These are phyloP conservation scores for Fusarium scirpi DNA, from an alignment of 2,329 filamentous ascomycete species.

Conservation along the genomic window DNA sequence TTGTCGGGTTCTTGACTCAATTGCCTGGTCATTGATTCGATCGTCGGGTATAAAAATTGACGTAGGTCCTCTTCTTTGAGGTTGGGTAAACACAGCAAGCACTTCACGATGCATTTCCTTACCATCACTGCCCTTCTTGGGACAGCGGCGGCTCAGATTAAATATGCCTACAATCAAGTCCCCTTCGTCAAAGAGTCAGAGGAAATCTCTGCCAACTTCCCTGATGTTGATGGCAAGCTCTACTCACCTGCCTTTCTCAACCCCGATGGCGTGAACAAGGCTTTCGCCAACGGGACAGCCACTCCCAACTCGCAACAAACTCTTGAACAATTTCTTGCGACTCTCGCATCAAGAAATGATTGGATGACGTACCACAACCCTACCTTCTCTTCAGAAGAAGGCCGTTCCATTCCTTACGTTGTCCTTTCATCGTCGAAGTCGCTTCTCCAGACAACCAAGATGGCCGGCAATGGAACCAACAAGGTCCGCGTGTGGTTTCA, in stretches of 20 bases:
- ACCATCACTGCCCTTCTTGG: neutral
- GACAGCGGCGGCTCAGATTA: neutral
- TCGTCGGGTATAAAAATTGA: neutral
- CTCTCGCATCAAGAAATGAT: slow-evolving; percentile 10
- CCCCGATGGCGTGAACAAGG: neutral
- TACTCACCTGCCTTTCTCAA: slow-evolving; percentile 32
- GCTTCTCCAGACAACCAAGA: neutral
- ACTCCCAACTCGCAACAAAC: slow-evolving; percentile 17
- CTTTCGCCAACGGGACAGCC: slow-evolving; percentile 28
- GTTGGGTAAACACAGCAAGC: too few relatives aligned
- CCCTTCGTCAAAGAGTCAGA: neutral
- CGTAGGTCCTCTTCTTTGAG: too few relatives aligned
- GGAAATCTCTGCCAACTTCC: slow-evolving; percentile 28
- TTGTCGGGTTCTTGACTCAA: neutral
- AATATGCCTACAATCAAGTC: slow-evolving; percentile 28
- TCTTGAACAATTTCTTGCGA: slow-evolving; percentile 17
- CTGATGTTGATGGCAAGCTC: slow-evolving; percentile 17
- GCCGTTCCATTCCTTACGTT: slow-evolving; percentile 34
- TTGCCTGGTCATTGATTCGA: neutral
- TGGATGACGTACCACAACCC: slow-evolving; percentile 36
- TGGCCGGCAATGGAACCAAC: slow-evolving; percentile 4
- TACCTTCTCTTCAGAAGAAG: slow-evolving; percentile 30
- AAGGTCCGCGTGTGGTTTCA: slow-evolving; percentile 52
- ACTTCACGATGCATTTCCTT: slow-evolving; percentile 8
- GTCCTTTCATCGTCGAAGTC: slow-evolving; percentile 9